phyloP scores from a whole-genome alignment of 176 grass and related monocot species.

The barley (Hordeum vulgare) region DNA sequence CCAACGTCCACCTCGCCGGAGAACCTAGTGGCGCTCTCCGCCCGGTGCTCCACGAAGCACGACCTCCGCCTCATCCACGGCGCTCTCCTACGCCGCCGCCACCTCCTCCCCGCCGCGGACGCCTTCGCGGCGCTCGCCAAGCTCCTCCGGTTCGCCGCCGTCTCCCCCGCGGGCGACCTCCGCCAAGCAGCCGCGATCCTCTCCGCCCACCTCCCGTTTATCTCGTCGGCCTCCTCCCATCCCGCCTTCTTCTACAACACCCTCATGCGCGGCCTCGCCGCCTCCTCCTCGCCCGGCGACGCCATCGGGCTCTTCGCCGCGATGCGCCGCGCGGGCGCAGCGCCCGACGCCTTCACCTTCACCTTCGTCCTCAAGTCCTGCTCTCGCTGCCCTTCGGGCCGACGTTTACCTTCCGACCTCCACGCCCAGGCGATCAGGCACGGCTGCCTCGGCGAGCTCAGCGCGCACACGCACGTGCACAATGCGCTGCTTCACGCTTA shows the following conservation, averaged over 20 bases:
- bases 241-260: conserved; percentile 67
- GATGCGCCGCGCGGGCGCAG: conserved; percentile 28
- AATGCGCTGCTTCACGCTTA: conserved; percentile 48
- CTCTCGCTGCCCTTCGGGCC: not conserved
- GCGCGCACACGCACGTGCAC: conserved; percentile 33
- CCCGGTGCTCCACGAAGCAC: conserved; percentile 16
- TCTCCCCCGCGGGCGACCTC: conserved; percentile 48
- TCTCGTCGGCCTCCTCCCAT: conserved; percentile 23
- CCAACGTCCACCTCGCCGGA: conserved; percentile 9
- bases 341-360: conserved; percentile 56
- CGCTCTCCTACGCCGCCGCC: conserved; percentile 31
- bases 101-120: conserved; percentile 19
- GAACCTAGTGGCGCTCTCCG: conserved; percentile 6
- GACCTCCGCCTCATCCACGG: conserved; percentile 41
- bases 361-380: conserved; percentile 58
- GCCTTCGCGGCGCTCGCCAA: conserved; percentile 38
- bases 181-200: conserved; percentile 30
- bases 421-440: conserved; percentile 44
- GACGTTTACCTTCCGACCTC: conserved; percentile 25
- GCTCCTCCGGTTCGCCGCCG: conserved; percentile 53
- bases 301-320: conserved; percentile 36
- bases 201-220: conserved; percentile 34
- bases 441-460: conserved; percentile 28
- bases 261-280: conserved; percentile 45
- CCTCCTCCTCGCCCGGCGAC: conserved; percentile 11